Evolutionary conservation across 768 basidiomycete species (phyloP).

Genomic region (Termitomyces sp.): DNA sequence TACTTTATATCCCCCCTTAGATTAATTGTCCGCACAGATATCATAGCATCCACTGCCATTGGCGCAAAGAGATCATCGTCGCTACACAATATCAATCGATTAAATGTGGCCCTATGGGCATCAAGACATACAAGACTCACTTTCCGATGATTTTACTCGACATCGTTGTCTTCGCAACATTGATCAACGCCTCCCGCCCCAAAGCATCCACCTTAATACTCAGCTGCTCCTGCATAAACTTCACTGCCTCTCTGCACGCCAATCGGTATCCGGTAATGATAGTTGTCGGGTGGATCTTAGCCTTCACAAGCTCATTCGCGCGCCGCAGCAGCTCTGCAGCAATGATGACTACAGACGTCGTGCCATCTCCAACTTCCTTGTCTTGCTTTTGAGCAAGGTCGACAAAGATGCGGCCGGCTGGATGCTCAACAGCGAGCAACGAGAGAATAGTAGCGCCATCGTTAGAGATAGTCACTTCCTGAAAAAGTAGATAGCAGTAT

Average conservation of each 20-base stretch:
- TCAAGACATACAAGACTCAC: conserved; percentile 43
- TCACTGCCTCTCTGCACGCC: conserved; percentile 95
- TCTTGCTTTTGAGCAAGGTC: conserved; percentile 99
- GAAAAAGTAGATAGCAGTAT: conserved; percentile 5
- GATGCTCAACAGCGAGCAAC: conserved; percentile 90
- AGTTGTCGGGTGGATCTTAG: conserved; percentile 98
- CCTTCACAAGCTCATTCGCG: conserved; percentile 96
- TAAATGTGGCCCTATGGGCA: neutral
- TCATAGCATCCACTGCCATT: conserved; percentile 98
- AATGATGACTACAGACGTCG: conserved; percentile 96
- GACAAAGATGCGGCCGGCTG: conserved; percentile 95
- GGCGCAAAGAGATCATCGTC: conserved; percentile 98
- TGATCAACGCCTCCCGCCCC: conserved; percentile 89
- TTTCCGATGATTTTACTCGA: conserved; percentile 96
- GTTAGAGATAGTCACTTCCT: conserved; percentile 99
- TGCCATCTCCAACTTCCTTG: conserved; percentile 98
- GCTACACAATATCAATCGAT: conserved; percentile 33
- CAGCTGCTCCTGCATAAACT: conserved; percentile 96
- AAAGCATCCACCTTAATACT: conserved; percentile 90
- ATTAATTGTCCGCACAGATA: conserved; percentile 93
- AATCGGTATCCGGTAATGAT: conserved; percentile 98
- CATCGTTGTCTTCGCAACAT: conserved; percentile 98
- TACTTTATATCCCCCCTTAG: conserved; percentile 94
- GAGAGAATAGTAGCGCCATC: conserved; percentile 99
- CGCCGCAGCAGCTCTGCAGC: conserved; percentile 95